These are phyloP conservation scores for Curvularia sp. DNA, from an alignment of 2,329 filamentous ascomycete species.

Conservation along the genomic window DNA sequence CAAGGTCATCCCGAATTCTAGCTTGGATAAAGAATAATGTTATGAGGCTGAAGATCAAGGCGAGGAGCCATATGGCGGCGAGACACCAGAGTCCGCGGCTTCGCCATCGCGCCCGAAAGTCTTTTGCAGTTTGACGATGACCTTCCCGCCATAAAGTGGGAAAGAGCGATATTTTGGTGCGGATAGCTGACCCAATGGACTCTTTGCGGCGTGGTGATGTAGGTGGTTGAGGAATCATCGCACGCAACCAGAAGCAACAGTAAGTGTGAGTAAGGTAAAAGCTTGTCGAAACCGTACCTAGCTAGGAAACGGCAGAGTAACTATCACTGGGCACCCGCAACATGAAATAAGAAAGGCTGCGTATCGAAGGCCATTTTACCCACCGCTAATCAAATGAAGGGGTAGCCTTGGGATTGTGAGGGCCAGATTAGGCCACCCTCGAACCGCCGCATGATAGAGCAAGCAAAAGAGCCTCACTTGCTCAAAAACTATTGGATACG, in stretches of 20 bases:
- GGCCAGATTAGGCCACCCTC: too few species aligned
- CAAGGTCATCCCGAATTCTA: not conserved
- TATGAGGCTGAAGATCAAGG: not conserved
- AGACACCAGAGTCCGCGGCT: constrained; percentile 4
- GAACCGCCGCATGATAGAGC: too few species aligned
- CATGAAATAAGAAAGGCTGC: too few species aligned
- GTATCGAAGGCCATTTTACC: too few species aligned
- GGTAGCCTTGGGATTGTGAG: too few species aligned
- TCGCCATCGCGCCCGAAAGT: constrained; percentile 11
- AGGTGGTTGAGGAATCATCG: not conserved
- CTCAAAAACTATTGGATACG: too few species aligned
- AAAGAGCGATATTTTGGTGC: not conserved
- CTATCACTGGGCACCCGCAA: too few species aligned
- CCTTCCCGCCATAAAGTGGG: not conserved
- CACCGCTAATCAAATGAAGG: too few species aligned
- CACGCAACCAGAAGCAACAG: not conserved
- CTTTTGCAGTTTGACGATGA: constrained; percentile 9
- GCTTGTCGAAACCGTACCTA: not conserved
- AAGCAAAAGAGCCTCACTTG: too few species aligned
- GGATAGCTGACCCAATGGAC: not conserved
- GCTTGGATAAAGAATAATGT: not conserved
- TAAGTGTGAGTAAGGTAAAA: not conserved
- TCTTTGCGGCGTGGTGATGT: not conserved
- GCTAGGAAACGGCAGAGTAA: too few species aligned
- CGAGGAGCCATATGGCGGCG: not conserved